Evolutionary conservation across 371 early-diverging fungal genomes (phyloP), one percentile per base, ranked within the genome.

Genomic region (Nematocida ausubeli): DNA sequence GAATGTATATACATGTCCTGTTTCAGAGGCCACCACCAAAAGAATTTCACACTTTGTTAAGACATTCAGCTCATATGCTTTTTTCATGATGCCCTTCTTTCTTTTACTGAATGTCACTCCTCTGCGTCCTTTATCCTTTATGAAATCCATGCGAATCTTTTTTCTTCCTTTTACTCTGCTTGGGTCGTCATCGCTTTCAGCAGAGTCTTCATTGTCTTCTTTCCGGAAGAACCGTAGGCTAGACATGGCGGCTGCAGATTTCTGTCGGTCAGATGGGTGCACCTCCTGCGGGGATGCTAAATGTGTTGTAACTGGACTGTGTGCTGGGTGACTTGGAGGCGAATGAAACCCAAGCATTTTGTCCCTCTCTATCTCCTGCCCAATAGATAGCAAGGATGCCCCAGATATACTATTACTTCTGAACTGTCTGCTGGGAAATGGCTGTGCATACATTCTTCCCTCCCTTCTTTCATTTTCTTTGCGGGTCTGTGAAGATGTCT

Each of bases 31-130:
- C 22, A 95, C 95, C 9, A 96, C 91, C 52, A 97, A 87, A 66
- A 96, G 88, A 49, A 96, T 92, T 85, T 97, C 93, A 2, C 95
- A 94, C 66, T 95, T 95, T 1, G 98, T 96, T 64, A 97, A 86
- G 2, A 94, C 92, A 82, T 90, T 89, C 40, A 97, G 88, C 85
- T 96, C 98, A 82, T 92, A 94, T 0, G 96, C 96, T 90, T 95
- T 97, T 86, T 96, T 96, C 95, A 97, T 94, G 81, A 97, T 92
- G 51, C 96, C 96, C 37, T 94, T 93, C 85, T 95, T 97, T 84
- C 98, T 89, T 86, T 97, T 97, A 79, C 91, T 91, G 86, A 97
- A 97, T 2, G 96, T 95, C 70, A 96, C 95, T 81, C 93, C 92
- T 81, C 98, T 88, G 79, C 93, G 89, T 79, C 89, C 90, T 86